phyloP scores from a whole-genome alignment of 208 protist species.

The Leishmania mexicana region DNA sequence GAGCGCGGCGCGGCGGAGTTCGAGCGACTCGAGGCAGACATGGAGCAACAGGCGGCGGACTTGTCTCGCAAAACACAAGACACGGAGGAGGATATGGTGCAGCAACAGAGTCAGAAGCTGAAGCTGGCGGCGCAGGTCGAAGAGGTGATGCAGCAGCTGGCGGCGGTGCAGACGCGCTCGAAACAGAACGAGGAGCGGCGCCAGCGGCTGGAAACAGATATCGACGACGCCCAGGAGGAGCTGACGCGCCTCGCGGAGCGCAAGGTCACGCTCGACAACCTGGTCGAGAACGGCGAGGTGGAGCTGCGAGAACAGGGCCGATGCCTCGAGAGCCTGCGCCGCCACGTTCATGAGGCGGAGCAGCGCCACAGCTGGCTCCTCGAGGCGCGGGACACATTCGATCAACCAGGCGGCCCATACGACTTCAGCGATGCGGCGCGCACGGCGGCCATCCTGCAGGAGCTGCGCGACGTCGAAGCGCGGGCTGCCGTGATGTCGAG shows the following conservation, averaged over 20 bases:
- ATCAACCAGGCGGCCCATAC: slow-evolving; percentile 44
- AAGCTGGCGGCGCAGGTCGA: slow-evolving; percentile 36
- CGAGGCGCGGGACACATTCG: slow-evolving; percentile 50
- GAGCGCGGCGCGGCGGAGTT: slow-evolving; percentile 60
- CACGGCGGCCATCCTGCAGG: slow-evolving; percentile 65
- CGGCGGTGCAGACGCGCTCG: slow-evolving; percentile 48
- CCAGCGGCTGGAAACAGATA: slow-evolving; percentile 70
- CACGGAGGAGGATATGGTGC: slow-evolving; percentile 56
- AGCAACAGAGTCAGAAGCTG: slow-evolving; percentile 48
- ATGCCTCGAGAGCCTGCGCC: slow-evolving; percentile 52
- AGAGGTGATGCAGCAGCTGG: slow-evolving; percentile 37
- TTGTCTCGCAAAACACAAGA: slow-evolving; percentile 58
- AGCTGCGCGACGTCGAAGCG: slow-evolving; percentile 79
- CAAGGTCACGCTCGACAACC: slow-evolving; percentile 58
- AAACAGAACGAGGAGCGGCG: slow-evolving; percentile 50
- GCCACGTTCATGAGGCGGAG: slow-evolving; percentile 61
- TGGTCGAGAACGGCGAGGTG: slow-evolving; percentile 81
- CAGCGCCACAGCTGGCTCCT: slow-evolving; percentile 64
- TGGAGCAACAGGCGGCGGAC: slow-evolving; percentile 62
- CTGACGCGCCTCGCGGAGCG: slow-evolving; percentile 63
- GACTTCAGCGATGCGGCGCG: slow-evolving; percentile 70
- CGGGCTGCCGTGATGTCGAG: slow-evolving; percentile 72
- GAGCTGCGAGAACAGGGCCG: slow-evolving; percentile 65
- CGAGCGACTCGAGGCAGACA: slow-evolving; percentile 80
- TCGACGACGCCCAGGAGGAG: slow-evolving; percentile 81